Percentiles rank a stretch among this genome's conserved stretches.
Conservation (phyloP, 805 yeast species). For the Myxozyma melibiosi region DNA sequence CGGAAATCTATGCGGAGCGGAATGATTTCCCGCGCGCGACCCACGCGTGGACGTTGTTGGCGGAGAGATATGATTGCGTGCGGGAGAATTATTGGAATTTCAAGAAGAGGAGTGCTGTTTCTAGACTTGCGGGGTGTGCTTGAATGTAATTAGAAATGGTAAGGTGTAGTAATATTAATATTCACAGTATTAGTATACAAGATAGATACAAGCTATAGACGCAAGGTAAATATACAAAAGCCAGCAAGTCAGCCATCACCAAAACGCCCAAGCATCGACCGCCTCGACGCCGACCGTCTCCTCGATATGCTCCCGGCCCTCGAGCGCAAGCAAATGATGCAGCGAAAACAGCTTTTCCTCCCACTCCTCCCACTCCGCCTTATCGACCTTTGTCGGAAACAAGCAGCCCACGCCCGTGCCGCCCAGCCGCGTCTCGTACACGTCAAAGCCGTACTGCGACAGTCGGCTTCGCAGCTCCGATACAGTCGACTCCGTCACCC, state of each 20-base stretch:
- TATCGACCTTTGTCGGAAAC: constrained; percentile 32
- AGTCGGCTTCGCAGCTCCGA: constrained; percentile 42
- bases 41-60: constrained; percentile 55
- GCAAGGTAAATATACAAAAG: not conserved
- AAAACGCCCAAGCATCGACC: constrained; percentile 58
- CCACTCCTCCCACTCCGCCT: constrained; percentile 28
- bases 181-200: too few species aligned
- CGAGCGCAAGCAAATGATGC: constrained; percentile 46
- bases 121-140: not conserved
- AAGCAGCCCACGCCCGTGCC: constrained; percentile 80
- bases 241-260: constrained; percentile 46
- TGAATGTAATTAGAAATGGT: not conserved
- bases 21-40: constrained; percentile 43
- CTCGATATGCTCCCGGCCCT: constrained; percentile 54
- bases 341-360: constrained; percentile 31
- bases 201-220: too few species aligned
- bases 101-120: constrained; percentile 5
- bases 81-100: constrained; percentile 62
- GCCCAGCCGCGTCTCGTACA: constrained; percentile 79
- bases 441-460: constrained; percentile 61
- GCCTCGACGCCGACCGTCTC: constrained; percentile 49
- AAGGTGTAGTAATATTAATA: too few species aligned
- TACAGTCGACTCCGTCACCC: constrained; percentile 44
- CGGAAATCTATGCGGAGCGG: constrained; percentile 49
- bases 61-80: constrained; percentile 60